Percentiles rank a stretch among this genome's conserved stretches.
Conservation (phyloP, 2,329 filamentous ascomycete genomes). For the Hypocreales sp. region DNA sequence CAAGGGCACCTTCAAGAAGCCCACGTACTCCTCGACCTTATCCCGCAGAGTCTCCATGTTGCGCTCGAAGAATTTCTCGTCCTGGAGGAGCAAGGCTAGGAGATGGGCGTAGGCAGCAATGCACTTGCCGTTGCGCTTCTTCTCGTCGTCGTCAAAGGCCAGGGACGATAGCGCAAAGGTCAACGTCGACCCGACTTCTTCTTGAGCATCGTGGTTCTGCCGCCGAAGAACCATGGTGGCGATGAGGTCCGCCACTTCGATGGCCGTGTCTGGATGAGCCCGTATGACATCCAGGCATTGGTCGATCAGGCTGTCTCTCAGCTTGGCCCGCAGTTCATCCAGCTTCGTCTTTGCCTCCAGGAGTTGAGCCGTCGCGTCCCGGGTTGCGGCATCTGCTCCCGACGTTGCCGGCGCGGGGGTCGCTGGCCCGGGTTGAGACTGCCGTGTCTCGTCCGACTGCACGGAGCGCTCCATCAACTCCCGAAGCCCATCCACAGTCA, state of each 20-base stretch:
- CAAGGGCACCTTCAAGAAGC: conserved; percentile 58
- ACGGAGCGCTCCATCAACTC: conserved; percentile 11
- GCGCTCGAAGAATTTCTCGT: conserved; percentile 63
- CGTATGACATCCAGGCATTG: conserved; percentile 82
- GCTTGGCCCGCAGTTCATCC: conserved; percentile 54
- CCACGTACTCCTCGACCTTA: conserved; percentile 59
- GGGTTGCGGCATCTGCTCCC: conserved; percentile 6
- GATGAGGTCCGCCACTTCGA: conserved; percentile 82
- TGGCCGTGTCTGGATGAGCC: conserved; percentile 73
- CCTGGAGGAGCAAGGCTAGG: conserved; percentile 73
- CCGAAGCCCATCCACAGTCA: conserved; percentile 12
- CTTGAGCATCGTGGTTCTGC: conserved; percentile 37
- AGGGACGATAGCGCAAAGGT: conserved; percentile 69
- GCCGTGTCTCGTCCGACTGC: conserved; percentile 1
- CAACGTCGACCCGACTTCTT: conserved; percentile 69
- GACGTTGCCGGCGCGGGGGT: conserved; percentile 3
- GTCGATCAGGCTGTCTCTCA: conserved; percentile 70
- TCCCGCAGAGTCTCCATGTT: conserved; percentile 62
- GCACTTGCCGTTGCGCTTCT: conserved; percentile 44
- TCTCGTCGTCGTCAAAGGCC: conserved; percentile 42
- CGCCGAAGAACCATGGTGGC: conserved; percentile 51
- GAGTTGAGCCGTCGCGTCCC: conserved; percentile 5
- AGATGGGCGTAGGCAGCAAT: conserved; percentile 87
- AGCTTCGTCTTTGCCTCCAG: conserved; percentile 53
- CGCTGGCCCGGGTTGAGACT: conserved; percentile 1